Conservation (phyloP, 2,329 filamentous ascomycete species). For the Diaporthe sp. region DNA sequence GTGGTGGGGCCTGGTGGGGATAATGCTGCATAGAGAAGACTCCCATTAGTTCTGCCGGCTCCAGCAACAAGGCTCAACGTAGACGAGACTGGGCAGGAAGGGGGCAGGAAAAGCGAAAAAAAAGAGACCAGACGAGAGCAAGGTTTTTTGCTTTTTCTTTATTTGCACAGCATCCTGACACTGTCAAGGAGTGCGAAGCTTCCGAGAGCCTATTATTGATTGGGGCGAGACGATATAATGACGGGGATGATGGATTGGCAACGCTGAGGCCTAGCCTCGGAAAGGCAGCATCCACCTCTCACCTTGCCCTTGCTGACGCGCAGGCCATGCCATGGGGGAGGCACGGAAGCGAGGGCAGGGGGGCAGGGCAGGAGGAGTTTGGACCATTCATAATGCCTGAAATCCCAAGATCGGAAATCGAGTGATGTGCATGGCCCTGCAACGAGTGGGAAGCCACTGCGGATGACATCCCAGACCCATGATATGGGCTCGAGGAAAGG, state of each 20-base stretch:
- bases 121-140: slow-evolving; percentile 43
- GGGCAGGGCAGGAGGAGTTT: slow-evolving; percentile 27
- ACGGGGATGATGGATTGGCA: slow-evolving; percentile 38
- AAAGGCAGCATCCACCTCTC: slow-evolving; percentile 33
- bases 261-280: slow-evolving; percentile 35
- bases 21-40: slow-evolving; percentile 79
- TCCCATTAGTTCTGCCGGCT: slow-evolving; percentile 64
- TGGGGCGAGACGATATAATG: slow-evolving; percentile 39
- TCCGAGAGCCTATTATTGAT: slow-evolving; percentile 48
- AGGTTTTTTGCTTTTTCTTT: slow-evolving; percentile 58
- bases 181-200: slow-evolving; percentile 61
- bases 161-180: slow-evolving; percentile 48
- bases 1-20: slow-evolving; percentile 80
- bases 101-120: slow-evolving; percentile 52
- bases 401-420: slow-evolving; percentile 37
- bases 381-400: slow-evolving; percentile 35
- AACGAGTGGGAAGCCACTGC: slow-evolving; percentile 28
- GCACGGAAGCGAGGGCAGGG: slow-evolving; percentile 39
- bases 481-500: not conserved
- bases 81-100: slow-evolving; percentile 53
- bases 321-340: slow-evolving; percentile 37
- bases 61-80: slow-evolving; percentile 45
- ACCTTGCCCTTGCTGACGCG: slow-evolving; percentile 32
- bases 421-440: slow-evolving; percentile 34
- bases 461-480: slow-evolving; percentile 31